These are phyloP conservation scores for Loxodes magnus DNA, from an alignment of 73 alveolate genomes.

Conservation along the genomic window DNA sequence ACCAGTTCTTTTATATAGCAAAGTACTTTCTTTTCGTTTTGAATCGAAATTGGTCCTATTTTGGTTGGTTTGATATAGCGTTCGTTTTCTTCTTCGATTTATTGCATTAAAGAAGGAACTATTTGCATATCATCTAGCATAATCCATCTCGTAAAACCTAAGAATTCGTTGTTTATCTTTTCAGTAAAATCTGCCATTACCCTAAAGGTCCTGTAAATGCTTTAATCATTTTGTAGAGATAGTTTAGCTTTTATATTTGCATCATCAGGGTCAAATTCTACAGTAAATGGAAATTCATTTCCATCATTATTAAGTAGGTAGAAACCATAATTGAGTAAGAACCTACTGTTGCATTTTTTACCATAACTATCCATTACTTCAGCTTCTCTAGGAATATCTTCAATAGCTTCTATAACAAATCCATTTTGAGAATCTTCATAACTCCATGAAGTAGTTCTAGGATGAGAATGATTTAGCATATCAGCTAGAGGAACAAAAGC, in stretches of 20 bases:
- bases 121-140: slow-evolving; percentile 14
- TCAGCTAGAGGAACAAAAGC: slow-evolving; percentile 97
- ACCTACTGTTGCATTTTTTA: slow-evolving; percentile 87
- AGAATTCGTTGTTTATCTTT: slow-evolving; percentile 14
- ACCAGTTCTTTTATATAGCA: slow-evolving; percentile 24
- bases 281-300: slow-evolving; percentile 70
- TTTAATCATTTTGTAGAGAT: slow-evolving; percentile 33
- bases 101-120: slow-evolving; percentile 8
- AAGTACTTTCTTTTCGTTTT: slow-evolving; percentile 50
- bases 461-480: slow-evolving; percentile 93
- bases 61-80: slow-evolving; percentile 26
- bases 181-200: slow-evolving; percentile 21
- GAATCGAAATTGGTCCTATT: slow-evolving; percentile 46
- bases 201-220: too few relatives aligned
- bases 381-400: slow-evolving; percentile 65
- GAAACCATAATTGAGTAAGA: slow-evolving; percentile 93
- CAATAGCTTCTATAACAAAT: slow-evolving; percentile 84
- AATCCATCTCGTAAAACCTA: slow-evolving; percentile 36
- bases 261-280: slow-evolving; percentile 54
- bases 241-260: slow-evolving; percentile 45
- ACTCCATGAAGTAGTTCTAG: slow-evolving; percentile 90
- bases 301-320: slow-evolving; percentile 73
- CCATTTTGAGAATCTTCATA: slow-evolving; percentile 75
- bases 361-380: slow-evolving; percentile 93
- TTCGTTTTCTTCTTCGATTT: slow-evolving; percentile 13